Conservation (phyloP, 306 rosid species). For the Elaeagnus macrophylla region DNA sequence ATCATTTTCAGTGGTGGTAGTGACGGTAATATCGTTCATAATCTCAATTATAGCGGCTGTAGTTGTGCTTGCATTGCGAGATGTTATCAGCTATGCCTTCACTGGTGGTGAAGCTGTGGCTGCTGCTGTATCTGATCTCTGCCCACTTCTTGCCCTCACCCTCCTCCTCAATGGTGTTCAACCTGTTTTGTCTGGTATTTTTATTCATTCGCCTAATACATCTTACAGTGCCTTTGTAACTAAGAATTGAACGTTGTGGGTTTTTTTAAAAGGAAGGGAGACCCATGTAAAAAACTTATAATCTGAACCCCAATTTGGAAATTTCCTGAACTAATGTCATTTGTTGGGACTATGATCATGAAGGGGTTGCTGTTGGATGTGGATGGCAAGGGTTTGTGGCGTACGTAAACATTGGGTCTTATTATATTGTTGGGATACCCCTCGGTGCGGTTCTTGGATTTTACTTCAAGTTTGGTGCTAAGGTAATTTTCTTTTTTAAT, state of each 20-base stretch:
- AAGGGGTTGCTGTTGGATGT: conserved; percentile 92
- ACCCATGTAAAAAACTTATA: too few relatives aligned
- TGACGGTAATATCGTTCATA: conserved; percentile 41
- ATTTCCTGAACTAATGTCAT: too few relatives aligned
- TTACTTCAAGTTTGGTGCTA: conserved; percentile 51
- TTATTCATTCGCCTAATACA: too few relatives aligned
- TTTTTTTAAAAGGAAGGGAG: neutral
- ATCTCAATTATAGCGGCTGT: conserved; percentile 41
- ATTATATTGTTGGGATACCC: conserved; percentile 48
- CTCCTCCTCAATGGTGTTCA: conserved; percentile 71
- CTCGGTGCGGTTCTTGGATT: conserved; percentile 55
- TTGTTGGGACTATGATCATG: conserved; percentile 1
- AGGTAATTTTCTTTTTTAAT: too few relatives aligned
- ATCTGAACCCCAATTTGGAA: too few relatives aligned
- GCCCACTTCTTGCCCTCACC: conserved; percentile 58
- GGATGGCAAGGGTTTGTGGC: conserved; percentile 94
- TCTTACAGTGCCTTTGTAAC: too few relatives aligned
- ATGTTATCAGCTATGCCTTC: conserved; percentile 61
- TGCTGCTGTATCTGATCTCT: conserved; percentile 75
- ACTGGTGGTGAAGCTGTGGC: conserved; percentile 66
- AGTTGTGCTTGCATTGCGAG: conserved; percentile 30
- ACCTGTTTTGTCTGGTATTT: conserved; percentile 68
- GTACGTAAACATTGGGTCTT: conserved; percentile 61
- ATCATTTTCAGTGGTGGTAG: conserved; percentile 52
- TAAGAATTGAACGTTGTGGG: neutral